phyloP scores from a whole-genome alignment of 2,329 filamentous ascomycete genomes.

The Paecilomyces dactylethromorphus region DNA sequence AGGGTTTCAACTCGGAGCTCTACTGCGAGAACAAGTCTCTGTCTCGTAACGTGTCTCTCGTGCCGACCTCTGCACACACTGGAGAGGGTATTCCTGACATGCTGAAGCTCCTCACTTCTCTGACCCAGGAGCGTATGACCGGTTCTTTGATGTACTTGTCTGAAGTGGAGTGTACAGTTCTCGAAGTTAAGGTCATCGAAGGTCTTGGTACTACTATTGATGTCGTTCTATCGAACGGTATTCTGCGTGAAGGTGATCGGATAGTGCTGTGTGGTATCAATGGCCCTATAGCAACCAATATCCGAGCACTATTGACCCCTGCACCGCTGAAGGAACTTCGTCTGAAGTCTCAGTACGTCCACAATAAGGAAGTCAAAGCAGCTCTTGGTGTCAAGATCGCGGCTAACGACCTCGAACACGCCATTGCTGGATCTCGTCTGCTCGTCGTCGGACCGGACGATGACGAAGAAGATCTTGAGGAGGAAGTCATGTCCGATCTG shows the following conservation, averaged over 20 bases:
- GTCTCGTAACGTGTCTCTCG: conserved; percentile 88
- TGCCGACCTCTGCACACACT: conserved; percentile 96
- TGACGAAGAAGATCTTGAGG: conserved; percentile 92
- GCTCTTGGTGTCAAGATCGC: conserved; percentile 98
- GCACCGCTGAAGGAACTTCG: conserved; percentile 89
- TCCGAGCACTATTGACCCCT: conserved; percentile 87
- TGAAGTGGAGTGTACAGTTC: conserved; percentile 93
- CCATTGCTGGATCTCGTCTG: conserved; percentile 91
- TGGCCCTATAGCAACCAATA: conserved; percentile 89
- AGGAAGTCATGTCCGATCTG: conserved; percentile 93
- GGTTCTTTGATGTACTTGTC: conserved; percentile 96
- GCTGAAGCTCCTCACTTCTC: conserved; percentile 85
- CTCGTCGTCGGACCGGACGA: conserved; percentile 92
- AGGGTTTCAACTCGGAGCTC: conserved; percentile 95
- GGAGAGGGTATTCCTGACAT: conserved; percentile 98
- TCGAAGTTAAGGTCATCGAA: conserved; percentile 98
- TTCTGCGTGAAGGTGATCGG: conserved; percentile 86
- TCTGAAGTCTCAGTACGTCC: conserved; percentile 92
- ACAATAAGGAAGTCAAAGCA: conserved; percentile 99
- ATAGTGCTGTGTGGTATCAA: conserved; percentile 96
- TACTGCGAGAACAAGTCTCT: conserved; percentile 98
- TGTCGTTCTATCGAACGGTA: conserved; percentile 92
- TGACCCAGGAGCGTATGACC: conserved; percentile 97
- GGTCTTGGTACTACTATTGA: conserved; percentile 98
- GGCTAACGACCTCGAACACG: conserved; percentile 88